phyloP scores from a whole-genome alignment of 805 yeast species.

The Grigorovia yakushimaensis region DNA sequence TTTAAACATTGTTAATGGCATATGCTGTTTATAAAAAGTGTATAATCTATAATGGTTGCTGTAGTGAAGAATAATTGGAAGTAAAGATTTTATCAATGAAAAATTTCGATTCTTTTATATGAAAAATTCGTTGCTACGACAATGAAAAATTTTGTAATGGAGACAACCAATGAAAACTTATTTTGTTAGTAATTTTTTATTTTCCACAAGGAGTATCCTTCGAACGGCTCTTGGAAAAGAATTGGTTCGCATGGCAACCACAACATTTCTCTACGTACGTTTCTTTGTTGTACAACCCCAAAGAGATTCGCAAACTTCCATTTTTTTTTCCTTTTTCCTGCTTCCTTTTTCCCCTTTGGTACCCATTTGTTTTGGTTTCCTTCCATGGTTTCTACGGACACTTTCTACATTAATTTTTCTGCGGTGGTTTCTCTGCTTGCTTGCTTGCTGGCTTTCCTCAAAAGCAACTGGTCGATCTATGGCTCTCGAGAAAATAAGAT shows the following conservation, averaged over 20 bases:
- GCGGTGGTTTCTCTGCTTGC: no score
- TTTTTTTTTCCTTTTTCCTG: not conserved
- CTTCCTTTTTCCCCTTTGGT: no score
- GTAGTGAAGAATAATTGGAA: no score
- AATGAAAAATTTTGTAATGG: not conserved
- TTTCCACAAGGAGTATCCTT: not conserved
- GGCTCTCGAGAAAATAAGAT: no score
- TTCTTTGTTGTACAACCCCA: not conserved
- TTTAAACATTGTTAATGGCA: not conserved
- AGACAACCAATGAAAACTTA: not conserved
- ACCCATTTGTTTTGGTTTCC: no score
- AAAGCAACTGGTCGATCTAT: no score
- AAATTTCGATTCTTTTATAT: not conserved
- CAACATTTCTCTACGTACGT: not conserved
- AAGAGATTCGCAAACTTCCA: not conserved
- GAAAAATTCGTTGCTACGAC: not conserved
- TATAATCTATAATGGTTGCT: no score
- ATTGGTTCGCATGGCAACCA: not conserved
- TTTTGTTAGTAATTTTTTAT: not conserved
- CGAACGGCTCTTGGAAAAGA: not conserved
- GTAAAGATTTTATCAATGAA: no score
- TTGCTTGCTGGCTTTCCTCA: no score
- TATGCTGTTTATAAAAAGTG: no score
- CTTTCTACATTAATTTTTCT: no score
- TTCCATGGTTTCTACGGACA: no score